These are phyloP conservation scores for Claviceps sp. DNA, from an alignment of 2,329 filamentous ascomycete species.

Conservation along the genomic window DNA sequence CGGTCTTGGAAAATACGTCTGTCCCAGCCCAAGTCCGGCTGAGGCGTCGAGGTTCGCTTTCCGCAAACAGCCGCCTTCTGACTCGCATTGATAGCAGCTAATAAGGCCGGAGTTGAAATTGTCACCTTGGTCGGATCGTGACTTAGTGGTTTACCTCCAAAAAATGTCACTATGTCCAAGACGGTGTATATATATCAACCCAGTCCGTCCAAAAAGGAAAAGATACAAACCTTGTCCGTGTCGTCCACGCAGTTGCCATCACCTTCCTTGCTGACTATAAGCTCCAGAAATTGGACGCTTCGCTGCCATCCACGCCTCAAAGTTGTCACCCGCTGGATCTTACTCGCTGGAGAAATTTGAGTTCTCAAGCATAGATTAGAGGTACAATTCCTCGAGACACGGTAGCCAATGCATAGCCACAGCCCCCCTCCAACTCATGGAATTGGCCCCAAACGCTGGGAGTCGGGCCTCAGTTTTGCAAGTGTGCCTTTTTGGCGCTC, in stretches of 20 bases:
- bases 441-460: not conserved
- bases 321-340: no score
- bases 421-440: not conserved
- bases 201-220: not conserved
- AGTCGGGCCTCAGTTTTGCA: not conserved
- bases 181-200: not conserved
- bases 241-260: not conserved
- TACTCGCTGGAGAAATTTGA: not conserved
- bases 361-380: not conserved
- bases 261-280: not conserved
- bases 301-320: not conserved
- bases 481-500: slow-evolving; percentile 1
- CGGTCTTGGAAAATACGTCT: not conserved
- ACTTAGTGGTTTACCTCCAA: no score
- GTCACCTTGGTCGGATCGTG: not conserved
- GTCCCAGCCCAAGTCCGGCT: not conserved
- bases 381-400: not conserved
- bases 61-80: not conserved
- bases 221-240: not conserved
- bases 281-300: not conserved
- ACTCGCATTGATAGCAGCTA: not conserved
- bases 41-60: not conserved
- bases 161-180: not conserved
- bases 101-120: not conserved
- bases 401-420: not conserved